A percentile compares a stretch with the other conserved stretches of the same genome.
Conservation (phyloP, 2,329 filamentous ascomycete genomes). For the Aspergillus pseudoglaucus region DNA sequence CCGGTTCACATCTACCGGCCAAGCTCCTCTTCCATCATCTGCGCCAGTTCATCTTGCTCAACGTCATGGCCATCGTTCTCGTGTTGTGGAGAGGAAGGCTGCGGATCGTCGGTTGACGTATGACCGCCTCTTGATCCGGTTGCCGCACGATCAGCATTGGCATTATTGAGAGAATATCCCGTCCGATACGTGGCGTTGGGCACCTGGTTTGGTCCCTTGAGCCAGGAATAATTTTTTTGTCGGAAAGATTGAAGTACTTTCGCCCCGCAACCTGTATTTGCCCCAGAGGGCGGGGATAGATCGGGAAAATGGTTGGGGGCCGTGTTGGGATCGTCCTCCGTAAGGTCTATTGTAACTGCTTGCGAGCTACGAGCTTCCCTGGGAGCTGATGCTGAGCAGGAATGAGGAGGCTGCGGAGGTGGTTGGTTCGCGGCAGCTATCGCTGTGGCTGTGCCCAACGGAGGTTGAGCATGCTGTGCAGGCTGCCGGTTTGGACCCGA, state of each 20-base stretch:
- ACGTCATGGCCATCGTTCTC: background rate
- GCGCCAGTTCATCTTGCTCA: constrained; percentile 19
- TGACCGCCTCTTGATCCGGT: background rate
- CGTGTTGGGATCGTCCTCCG: constrained; percentile 10
- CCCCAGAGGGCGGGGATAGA: background rate
- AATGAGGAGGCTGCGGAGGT: background rate
- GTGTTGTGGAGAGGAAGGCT: background rate
- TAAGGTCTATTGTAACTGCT: constrained; percentile 16
- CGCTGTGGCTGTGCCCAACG: background rate
- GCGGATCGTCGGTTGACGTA: background rate
- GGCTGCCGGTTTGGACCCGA: background rate
- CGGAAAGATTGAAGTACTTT: constrained; percentile 20
- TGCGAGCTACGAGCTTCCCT: background rate
- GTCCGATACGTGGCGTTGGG: background rate
- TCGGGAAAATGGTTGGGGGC: background rate
- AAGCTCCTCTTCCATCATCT: constrained; percentile 22
- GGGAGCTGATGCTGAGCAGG: background rate
- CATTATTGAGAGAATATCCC: background rate
- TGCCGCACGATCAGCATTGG: background rate
- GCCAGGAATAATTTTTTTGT: constrained; percentile 27
- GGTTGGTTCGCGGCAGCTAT: background rate
- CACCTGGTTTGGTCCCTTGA: constrained; percentile 10
- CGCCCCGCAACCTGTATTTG: constrained; percentile 3
- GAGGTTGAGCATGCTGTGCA: background rate
- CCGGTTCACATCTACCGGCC: constrained; percentile 1